Evolutionary conservation across 192 early-diverging fungal genomes (phyloP), one percentile per base, ranked within the genome.

Genomic region (Haplosporangium gracile): DNA sequence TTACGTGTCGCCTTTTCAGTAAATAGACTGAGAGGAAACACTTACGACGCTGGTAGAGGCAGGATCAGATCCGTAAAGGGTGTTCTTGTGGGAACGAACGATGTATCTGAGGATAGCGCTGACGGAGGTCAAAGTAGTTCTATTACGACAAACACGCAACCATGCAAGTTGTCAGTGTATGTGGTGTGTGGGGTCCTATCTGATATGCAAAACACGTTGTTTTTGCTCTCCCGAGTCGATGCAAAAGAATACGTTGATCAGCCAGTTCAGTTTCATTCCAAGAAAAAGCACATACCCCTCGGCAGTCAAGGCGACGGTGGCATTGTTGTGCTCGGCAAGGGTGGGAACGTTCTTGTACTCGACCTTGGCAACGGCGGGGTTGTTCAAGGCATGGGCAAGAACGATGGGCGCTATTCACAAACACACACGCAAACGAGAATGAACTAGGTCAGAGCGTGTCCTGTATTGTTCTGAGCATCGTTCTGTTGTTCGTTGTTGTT

Each of bases 351-450:
- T 89, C 85, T 90, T 87, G 90, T 92, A 93, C 73, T 84, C 79
- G 57, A 93, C 88, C 20, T 82, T 79, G 75, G 78, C 89, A 18
- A 80, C 53, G 1, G 79, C 75, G 43, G 82, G 78, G 81, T 88
- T 82, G 88, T 91, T 91, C 71, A 89, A 87, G 70, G 88, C 90
- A 74, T 90, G 91, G 10, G 88, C 89, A 43, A 93, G 88, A 11
- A 87, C 90, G 40, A 83, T 89, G 11, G 86, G 87, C 83, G 90
- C 92, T 93, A 89, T 63, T 32, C 7, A 68, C 7, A 22, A 1
- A 16, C 72, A 63, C 45, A 55, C 63, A 32, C 13, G 69, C 4
- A 43, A 32, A 15, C 6, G 6, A 36, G 29, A 36, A 16, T 51
- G 49, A 51, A 24, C 24, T 2, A 5, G n/a, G 22, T 43, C 47